A percentile compares a stretch with the other conserved stretches of the same genome.
phyloP scores from a whole-genome alignment of 192 early-diverging fungal species.

The Dimargaris xerosporica region DNA sequence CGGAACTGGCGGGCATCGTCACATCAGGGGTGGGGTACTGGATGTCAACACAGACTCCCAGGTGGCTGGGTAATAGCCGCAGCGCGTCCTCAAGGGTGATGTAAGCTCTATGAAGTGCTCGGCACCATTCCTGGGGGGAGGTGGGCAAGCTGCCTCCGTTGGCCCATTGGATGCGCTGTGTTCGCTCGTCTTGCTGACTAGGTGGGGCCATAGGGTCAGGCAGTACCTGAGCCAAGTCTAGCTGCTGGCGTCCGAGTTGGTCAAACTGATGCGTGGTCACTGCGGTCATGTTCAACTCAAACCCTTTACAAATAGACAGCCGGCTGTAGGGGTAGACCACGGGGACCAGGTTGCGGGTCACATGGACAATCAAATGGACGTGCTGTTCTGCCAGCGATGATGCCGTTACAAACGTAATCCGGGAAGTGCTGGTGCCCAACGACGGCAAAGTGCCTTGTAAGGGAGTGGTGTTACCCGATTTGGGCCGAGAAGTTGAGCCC shows the following conservation, averaged over 20 bases:
- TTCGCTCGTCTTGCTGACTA: too few species aligned
- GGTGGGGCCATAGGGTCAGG: too few species aligned
- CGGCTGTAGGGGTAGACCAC: constrained; percentile 57
- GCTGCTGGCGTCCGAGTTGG: not conserved
- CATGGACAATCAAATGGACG: constrained; percentile 73
- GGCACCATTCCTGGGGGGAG: constrained; percentile 17
- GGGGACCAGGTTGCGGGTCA: constrained; percentile 74
- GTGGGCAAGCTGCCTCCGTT: not conserved
- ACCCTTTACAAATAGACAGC: constrained; percentile 15
- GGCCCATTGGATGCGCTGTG: not conserved
- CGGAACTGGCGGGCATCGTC: constrained; percentile 15
- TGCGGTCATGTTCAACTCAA: not conserved
- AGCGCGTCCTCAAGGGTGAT: constrained; percentile 28
- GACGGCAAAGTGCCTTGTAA: not conserved
- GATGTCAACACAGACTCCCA: constrained; percentile 78
- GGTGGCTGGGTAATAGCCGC: constrained; percentile 35
- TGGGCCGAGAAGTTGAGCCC: constrained; percentile 13
- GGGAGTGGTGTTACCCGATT: constrained; percentile 22
- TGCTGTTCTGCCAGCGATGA: constrained; percentile 88
- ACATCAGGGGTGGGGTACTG: constrained; percentile 62
- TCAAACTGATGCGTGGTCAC: constrained; percentile 1
- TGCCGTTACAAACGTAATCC: constrained; percentile 62
- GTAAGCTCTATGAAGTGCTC: constrained; percentile 19
- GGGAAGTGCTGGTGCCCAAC: constrained; percentile 11
- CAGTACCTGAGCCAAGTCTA: not conserved